phyloP scores from a whole-genome alignment of 2,329 filamentous ascomycete genomes.

The Fusarium bactridioides region DNA sequence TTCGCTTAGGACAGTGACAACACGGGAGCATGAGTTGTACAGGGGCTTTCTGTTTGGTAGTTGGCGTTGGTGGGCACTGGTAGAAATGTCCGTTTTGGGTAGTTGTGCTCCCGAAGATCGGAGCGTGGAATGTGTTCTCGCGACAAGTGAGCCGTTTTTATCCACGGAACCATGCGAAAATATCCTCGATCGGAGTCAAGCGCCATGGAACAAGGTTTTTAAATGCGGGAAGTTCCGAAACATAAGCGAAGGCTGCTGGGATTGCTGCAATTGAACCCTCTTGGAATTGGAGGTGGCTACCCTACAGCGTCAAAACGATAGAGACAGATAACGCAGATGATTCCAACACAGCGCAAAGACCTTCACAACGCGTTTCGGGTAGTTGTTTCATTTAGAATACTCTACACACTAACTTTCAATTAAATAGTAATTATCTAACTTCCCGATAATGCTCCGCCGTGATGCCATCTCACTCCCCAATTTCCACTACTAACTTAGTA shows the following conservation, averaged over 20 bases:
- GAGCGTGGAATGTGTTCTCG: background rate
- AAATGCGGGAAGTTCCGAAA: background rate
- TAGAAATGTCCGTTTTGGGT: background rate
- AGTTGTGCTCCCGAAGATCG: background rate
- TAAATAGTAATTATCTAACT: accelerated
- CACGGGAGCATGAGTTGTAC: background rate
- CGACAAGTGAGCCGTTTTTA: background rate
- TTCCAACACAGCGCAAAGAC: background rate
- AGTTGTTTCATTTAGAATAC: accelerated
- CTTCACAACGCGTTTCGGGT: accelerated
- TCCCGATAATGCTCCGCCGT: accelerated
- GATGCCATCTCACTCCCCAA: constrained; percentile 40
- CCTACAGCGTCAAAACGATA: background rate
- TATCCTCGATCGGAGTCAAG: too few relatives aligned
- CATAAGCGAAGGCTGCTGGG: background rate
- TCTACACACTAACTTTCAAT: accelerated
- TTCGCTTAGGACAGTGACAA: background rate
- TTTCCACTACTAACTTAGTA: constrained; percentile 52
- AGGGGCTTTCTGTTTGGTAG: background rate
- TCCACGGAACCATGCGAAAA: background rate
- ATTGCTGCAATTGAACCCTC: background rate
- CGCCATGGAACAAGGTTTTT: too few relatives aligned
- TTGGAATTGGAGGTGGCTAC: accelerated
- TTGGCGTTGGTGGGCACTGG: background rate
- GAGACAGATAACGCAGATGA: background rate